phyloP scores from a whole-genome alignment of 176 grass and related monocot genomes.

The Raddia guianensis region DNA sequence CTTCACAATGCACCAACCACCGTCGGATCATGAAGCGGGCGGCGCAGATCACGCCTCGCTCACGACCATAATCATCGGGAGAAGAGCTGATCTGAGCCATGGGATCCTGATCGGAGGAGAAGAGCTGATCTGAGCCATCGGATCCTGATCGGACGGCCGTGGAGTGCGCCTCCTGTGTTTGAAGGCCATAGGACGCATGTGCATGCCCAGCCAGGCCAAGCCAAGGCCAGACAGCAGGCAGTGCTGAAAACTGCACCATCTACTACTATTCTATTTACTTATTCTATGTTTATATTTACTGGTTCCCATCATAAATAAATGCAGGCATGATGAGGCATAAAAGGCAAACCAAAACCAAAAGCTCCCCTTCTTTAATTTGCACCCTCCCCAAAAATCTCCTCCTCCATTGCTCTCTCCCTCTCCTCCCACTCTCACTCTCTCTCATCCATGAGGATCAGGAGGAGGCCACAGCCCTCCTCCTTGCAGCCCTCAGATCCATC shows the following conservation, averaged over 20 bases:
- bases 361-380: constrained; percentile 61
- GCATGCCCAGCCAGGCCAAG: constrained; percentile 32
- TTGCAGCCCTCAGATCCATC: constrained; percentile 56
- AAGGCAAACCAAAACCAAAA: constrained; percentile 44
- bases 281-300: constrained; percentile 40
- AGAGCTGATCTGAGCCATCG: neutral
- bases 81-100: neutral
- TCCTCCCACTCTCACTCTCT: constrained; percentile 26
- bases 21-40: neutral
- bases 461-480: constrained; percentile 54
- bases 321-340: constrained; percentile 45
- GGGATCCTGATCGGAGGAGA: neutral
- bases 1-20: neutral
- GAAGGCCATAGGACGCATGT: neutral
- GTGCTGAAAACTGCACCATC: constrained; percentile 65
- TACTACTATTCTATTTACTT: constrained; percentile 48
- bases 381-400: constrained; percentile 66
- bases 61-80: neutral
- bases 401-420: neutral
- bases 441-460: constrained; percentile 85
- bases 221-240: constrained; percentile 44
- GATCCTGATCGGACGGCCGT: neutral
- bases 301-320: constrained; percentile 36
- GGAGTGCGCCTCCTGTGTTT: neutral
- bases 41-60: neutral